Percentiles rank a stretch among this genome's conserved stretches.
phyloP scores from a whole-genome alignment of 306 rosid genomes.

The Ammopiptanthus mongolicus region DNA sequence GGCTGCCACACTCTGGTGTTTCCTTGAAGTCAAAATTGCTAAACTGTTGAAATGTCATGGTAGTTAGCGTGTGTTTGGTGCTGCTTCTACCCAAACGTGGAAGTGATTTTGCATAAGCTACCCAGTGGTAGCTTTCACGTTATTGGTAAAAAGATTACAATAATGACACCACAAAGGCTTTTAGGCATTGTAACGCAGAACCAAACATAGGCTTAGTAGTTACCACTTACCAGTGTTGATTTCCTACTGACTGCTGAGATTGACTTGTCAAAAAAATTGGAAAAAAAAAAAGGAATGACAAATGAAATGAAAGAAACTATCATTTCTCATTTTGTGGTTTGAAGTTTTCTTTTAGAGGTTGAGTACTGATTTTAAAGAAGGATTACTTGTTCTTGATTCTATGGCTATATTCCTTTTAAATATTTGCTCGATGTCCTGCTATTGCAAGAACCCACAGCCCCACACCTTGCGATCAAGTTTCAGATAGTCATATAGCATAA shows the following conservation, averaged over 20 bases:
- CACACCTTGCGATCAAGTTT: not conserved
- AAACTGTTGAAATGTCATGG: not conserved
- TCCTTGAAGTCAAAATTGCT: conserved; percentile 1
- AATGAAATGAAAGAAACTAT: not conserved
- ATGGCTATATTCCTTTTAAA: conserved; percentile 5
- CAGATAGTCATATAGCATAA: not conserved
- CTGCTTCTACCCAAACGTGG: no score
- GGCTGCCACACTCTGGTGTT: not conserved
- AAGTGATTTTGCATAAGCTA: no score
- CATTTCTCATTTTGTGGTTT: conserved; percentile 1
- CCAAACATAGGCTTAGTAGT: no score
- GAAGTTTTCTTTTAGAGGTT: not conserved
- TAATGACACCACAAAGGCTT: no score
- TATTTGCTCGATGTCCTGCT: conserved; percentile 3
- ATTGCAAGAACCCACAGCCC: not conserved
- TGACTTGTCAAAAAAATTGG: not conserved
- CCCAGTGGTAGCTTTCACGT: no score
- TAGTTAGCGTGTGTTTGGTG: no score
- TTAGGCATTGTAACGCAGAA: no score
- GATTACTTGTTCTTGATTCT: conserved; percentile 1
- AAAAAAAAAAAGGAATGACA: not conserved
- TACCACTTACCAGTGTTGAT: not conserved
- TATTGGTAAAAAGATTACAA: no score
- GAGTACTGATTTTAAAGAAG: not conserved
- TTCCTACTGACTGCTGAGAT: conserved; percentile 4